A percentile compares a stretch with the other conserved stretches of the same genome.
These are phyloP conservation scores for Ogataea nitratoaversa DNA, from an alignment of 805 yeast genomes.

Conservation along the genomic window DNA sequence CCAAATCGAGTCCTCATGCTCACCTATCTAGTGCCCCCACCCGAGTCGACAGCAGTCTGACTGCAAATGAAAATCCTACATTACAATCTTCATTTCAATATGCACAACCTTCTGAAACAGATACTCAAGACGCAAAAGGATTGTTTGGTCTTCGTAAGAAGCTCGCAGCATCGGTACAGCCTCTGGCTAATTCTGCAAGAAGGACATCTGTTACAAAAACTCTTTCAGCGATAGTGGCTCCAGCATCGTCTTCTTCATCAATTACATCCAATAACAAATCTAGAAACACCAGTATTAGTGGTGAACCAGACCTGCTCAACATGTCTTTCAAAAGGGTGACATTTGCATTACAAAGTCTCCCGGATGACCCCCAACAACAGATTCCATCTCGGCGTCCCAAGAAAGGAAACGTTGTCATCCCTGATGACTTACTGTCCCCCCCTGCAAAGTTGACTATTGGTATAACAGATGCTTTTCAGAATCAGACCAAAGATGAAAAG, in stretches of 20 bases:
- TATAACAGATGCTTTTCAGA: conserved; percentile 47
- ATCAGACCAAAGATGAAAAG: conserved; percentile 24
- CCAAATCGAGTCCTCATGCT: too few relatives aligned
- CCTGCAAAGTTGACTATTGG: conserved; percentile 67
- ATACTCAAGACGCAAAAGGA: conserved; percentile 12
- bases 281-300: neutral
- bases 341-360: conserved; percentile 46
- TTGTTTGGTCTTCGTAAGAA: conserved; percentile 18
- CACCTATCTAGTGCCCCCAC: too few relatives aligned
- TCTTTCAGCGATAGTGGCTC: conserved; percentile 1
- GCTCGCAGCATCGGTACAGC: conserved; percentile 4
- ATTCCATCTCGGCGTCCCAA: conserved; percentile 54
- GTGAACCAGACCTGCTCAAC: conserved; percentile 19
- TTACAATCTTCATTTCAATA: neutral
- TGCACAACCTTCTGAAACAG: neutral
- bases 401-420: conserved; percentile 52
- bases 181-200: conserved; percentile 1
- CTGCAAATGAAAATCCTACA: neutral
- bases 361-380: conserved; percentile 57
- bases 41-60: neutral
- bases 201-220: conserved; percentile 5
- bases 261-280: neutral
- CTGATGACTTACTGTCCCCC: conserved; percentile 62
- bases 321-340: conserved; percentile 42
- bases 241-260: conserved; percentile 1